phyloP scores from a whole-genome alignment of 352 stramenopile species.

The Phytopythium aichiense region DNA sequence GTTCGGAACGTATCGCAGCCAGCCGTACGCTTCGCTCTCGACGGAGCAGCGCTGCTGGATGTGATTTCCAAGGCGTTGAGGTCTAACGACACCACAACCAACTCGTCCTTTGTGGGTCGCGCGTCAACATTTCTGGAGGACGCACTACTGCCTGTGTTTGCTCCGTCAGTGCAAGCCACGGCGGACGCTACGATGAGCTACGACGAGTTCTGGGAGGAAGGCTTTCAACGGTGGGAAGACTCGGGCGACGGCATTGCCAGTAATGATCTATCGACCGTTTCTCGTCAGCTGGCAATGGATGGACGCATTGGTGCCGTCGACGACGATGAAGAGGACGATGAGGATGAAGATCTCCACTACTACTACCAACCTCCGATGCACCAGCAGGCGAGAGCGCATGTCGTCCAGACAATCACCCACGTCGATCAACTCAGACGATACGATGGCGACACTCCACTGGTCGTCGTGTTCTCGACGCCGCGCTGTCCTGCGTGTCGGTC shows the following conservation, averaged over 20 bases:
- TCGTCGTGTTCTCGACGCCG: constrained; percentile 17
- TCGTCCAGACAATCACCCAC: constrained; percentile 3
- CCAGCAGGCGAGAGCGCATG: not conserved
- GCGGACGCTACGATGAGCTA: not conserved
- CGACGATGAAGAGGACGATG: not conserved
- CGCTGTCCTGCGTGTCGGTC: constrained; percentile 14
- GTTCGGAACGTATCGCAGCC: constrained; percentile 16
- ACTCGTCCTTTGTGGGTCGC: constrained; percentile 5
- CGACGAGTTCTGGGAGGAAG: constrained; percentile 5
- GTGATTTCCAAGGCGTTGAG: not conserved
- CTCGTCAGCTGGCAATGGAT: not conserved
- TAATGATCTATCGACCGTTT: not conserved
- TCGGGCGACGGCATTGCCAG: not conserved
- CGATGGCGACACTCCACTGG: constrained; percentile 5
- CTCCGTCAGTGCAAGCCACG: not conserved
- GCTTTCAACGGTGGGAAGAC: constrained; percentile 4
- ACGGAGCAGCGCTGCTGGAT: constrained; percentile 3
- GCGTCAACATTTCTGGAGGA: constrained; percentile 5
- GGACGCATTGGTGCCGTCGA: not conserved
- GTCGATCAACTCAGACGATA: not conserved
- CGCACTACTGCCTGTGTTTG: not conserved
- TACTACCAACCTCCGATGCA: not conserved
- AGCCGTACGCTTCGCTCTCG: constrained; percentile 7
- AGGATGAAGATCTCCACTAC: not conserved
- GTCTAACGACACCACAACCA: not conserved